Base-by-base conservation (phyloP, 2,329 filamentous ascomycete genomes). In the Sarocladium brachiariae region DNA sequence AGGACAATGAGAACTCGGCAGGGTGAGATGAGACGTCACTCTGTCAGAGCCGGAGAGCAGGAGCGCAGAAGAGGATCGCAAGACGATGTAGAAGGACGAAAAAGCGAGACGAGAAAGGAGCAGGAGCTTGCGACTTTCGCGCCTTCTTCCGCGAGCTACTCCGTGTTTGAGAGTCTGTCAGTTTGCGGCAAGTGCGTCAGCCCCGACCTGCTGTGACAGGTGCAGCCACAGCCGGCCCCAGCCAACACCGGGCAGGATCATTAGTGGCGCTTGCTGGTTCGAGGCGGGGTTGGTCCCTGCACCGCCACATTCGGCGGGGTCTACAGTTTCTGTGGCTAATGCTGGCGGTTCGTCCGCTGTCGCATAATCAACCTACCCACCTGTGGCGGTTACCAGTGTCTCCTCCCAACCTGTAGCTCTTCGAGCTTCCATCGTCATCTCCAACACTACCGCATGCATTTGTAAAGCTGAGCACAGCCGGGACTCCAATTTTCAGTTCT, bases 361-460 rank as follows among this genome's bases (percentile, higher is more conserved):
- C 43, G 21, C 39, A 43, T 43, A 19, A 43, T 47, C 25, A 47
- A 8, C 35, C 35, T 19, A 33, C 27, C 27, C 43, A 13, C 25
- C 25, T 47, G 43, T 47, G 43, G 43, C 43, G 43, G 6, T 47
- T 7, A 8, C 37, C 16, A n/a, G n/a, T n/a, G n/a, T n/a, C n/a
- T n/a, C n/a, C n/a, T 16, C 43, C 23, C 25, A 43, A 7, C 25
- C 27, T 25, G 25, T 24, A 47, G 43, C 43, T 47, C 43, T 47
- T 49, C 46, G 31, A 49, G 46, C 30, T 49, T 49, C 46, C 46
- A 49, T 49, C 31, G 33, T 37, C 46, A 35, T 49, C 46, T 49
- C 18, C 31, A 37, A n/a, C 18, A 37, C 18, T 25, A 4, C 24
- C 31, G 23, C 14, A 4, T 33, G 25, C 43, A 47, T 47, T 47